Evolutionary conservation across 2,329 filamentous ascomycete genomes (phyloP).

Genomic region (Beauveria brongniartii): DNA sequence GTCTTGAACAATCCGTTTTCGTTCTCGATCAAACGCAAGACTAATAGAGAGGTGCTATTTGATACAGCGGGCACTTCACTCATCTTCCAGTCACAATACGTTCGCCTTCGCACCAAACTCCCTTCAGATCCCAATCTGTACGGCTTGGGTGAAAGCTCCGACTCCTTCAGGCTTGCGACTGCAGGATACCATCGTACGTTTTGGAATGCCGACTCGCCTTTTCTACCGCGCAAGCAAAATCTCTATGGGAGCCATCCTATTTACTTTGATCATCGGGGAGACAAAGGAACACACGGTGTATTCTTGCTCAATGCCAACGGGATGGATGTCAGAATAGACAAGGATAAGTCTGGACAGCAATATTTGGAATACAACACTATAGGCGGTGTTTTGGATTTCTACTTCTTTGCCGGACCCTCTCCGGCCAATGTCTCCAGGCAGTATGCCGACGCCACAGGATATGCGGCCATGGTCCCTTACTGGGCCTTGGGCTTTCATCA

Average conservation of each 20-base stretch:
- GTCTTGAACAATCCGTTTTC: constrained; percentile 33
- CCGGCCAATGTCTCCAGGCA: constrained; percentile 51
- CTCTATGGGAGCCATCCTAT: constrained; percentile 67
- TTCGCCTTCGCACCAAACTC: constrained; percentile 62
- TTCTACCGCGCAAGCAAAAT: constrained; percentile 52
- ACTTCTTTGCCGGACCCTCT: constrained; percentile 53
- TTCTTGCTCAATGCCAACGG: constrained; percentile 66
- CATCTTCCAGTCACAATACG: constrained; percentile 71
- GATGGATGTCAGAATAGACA: constrained; percentile 70
- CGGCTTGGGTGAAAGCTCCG: constrained; percentile 70
- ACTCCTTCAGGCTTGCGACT: constrained; percentile 59
- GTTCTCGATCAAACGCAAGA: constrained; percentile 47
- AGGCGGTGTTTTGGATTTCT: constrained; percentile 68
- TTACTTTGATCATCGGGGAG: constrained; percentile 63
- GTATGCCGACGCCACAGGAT: constrained; percentile 48
- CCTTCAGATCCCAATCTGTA: constrained; percentile 65
- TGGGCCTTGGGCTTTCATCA: constrained; percentile 56
- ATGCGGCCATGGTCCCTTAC: constrained; percentile 56
- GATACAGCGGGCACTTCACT: constrained; percentile 59
- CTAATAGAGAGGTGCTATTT: constrained; percentile 48
- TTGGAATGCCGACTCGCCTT: constrained; percentile 58
- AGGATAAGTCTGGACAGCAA: constrained; percentile 51
- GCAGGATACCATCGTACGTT: constrained; percentile 48
- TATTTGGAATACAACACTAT: constrained; percentile 75
- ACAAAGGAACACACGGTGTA: constrained; percentile 50